Evolutionary conservation across 169 alveolate species (phyloP).

Genomic region (Theileria parva): DNA sequence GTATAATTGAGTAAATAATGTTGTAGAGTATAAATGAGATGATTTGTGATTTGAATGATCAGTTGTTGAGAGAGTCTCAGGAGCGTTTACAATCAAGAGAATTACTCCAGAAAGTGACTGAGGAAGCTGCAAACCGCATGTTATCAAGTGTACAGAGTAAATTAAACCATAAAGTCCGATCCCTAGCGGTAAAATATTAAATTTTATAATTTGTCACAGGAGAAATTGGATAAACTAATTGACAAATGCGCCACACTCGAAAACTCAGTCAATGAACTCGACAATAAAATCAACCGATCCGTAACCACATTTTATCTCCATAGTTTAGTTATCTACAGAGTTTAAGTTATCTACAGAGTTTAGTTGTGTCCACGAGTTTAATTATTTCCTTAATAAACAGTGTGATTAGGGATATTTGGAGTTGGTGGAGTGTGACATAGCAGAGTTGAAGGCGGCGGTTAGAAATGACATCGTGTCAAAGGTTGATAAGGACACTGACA

Average conservation of each 20-base stretch:
- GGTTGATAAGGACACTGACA: constrained; percentile 53
- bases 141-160: constrained; percentile 41
- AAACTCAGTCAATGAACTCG: constrained; percentile 39
- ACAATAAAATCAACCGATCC: constrained; percentile 29
- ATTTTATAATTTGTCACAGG: constrained; percentile 8
- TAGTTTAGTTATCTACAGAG: no score
- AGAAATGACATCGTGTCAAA: constrained; percentile 48
- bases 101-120: constrained; percentile 40
- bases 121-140: constrained; percentile 54
- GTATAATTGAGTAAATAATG: no score
- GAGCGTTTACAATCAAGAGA: constrained; percentile 45
- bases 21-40: constrained; percentile 35
- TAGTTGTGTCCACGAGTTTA: no score
- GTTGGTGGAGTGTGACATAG: constrained; percentile 52
- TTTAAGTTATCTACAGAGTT: no score
- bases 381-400: no score
- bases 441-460: constrained; percentile 40
- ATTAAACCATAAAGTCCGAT: constrained; percentile 33
- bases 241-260: constrained; percentile 51
- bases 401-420: constrained; percentile 36
- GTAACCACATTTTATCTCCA: constrained; percentile 26
- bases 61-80: constrained; percentile 30
- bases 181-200: constrained; percentile 30
- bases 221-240: constrained; percentile 31
- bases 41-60: constrained; percentile 30